Evolutionary conservation across 2,329 filamentous ascomycete genomes (phyloP).

Genomic region (Beauveria pseudobassiana): DNA sequence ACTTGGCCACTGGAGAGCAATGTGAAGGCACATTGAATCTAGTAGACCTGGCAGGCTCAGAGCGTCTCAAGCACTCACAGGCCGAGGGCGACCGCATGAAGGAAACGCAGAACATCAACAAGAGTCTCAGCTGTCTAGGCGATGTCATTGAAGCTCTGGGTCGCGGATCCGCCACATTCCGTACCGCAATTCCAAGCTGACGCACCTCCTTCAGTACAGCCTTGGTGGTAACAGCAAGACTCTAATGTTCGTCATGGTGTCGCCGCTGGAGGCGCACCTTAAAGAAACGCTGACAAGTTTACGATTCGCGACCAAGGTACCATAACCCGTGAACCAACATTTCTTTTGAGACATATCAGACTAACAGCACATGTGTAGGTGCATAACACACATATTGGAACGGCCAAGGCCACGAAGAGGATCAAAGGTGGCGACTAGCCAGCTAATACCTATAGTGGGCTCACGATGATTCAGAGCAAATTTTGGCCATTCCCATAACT

Average conservation of each 20-base stretch:
- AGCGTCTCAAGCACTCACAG: constrained; percentile 79
- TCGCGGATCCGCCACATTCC: constrained; percentile 76
- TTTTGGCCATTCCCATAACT: no score
- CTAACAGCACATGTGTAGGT: constrained; percentile 39
- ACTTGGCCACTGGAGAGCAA: constrained; percentile 68
- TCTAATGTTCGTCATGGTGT: constrained; percentile 99
- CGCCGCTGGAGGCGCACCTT: constrained; percentile 81
- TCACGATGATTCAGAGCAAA: no score
- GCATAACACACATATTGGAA: constrained; percentile 87
- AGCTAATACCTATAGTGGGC: no score
- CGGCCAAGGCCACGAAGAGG: constrained; percentile 69
- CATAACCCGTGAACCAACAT: neutral
- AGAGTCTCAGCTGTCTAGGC: constrained; percentile 81
- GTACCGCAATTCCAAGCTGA: constrained; percentile 94
- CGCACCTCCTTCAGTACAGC: constrained; percentile 89
- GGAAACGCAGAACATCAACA: constrained; percentile 97
- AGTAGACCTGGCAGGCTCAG: constrained; percentile 89
- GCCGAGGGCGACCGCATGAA: constrained; percentile 80
- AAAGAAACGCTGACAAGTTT: constrained; percentile 91
- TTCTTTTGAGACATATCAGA: neutral
- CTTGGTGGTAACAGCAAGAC: constrained; percentile 94
- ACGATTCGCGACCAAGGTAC: constrained; percentile 88
- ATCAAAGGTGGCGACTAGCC: constrained; percentile 32
- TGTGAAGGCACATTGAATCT: constrained; percentile 93
- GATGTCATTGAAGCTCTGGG: constrained; percentile 95